Evolutionary conservation across 192 early-diverging fungal genomes (phyloP).

Genomic region (Coemansia asiatica): DNA sequence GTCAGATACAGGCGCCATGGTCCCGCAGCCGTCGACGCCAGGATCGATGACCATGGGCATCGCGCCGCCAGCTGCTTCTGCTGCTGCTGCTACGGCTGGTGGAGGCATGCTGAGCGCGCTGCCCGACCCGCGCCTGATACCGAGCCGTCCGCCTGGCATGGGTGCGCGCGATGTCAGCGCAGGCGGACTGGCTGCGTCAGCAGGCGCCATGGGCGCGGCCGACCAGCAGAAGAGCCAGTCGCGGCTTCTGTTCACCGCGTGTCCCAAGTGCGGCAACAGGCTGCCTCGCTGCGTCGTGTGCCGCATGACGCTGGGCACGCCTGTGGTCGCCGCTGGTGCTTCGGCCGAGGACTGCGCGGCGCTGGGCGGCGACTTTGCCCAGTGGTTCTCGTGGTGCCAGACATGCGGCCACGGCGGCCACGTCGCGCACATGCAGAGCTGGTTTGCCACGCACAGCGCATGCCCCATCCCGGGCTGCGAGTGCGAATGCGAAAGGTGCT

Average conservation of each 20-base stretch:
- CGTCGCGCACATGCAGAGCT: slow-evolving; percentile 81
- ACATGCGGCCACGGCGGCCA: slow-evolving; percentile 97
- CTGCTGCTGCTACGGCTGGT: not conserved
- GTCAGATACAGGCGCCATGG: not conserved
- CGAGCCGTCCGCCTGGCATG: not conserved
- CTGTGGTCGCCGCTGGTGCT: slow-evolving; percentile 7
- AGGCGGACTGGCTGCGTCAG: not conserved
- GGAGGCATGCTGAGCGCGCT: slow-evolving; percentile 1
- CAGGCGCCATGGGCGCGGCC: slow-evolving; percentile 8
- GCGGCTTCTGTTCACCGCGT: slow-evolving; percentile 40
- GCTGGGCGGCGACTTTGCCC: slow-evolving; percentile 62
- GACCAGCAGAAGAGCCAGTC: slow-evolving; percentile 35
- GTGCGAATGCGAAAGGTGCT: slow-evolving; percentile 39
- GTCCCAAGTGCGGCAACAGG: slow-evolving; percentile 34
- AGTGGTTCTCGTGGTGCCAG: slow-evolving; percentile 99
- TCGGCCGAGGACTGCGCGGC: slow-evolving; percentile 6
- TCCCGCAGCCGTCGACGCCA: not conserved
- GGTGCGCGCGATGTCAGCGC: slow-evolving; percentile 13
- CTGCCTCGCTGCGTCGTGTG: slow-evolving; percentile 55
- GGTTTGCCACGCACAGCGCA: slow-evolving; percentile 81
- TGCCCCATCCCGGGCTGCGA: slow-evolving; percentile 93
- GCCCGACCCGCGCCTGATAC: not conserved
- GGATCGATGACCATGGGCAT: not conserved
- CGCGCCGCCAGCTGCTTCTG: not conserved
- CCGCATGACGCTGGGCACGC: slow-evolving; percentile 51